Percentiles rank a stretch among this genome's conserved stretches.
These are phyloP conservation scores for Harringtonia aguacate DNA, from an alignment of 2,329 filamentous ascomycete genomes.

Conservation along the genomic window DNA sequence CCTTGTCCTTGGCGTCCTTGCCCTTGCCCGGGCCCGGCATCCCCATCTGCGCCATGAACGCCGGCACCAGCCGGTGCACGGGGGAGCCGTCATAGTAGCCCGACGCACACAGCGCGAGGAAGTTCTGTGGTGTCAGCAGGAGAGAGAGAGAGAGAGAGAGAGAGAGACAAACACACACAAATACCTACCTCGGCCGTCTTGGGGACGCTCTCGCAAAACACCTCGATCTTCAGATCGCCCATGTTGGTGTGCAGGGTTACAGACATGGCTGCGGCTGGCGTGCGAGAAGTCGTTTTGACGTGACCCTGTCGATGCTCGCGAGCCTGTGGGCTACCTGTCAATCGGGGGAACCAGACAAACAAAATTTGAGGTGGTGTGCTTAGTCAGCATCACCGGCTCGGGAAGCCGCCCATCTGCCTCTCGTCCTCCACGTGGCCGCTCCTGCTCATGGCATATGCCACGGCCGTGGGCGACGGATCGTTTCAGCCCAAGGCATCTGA, in stretches of 20 bases:
- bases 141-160: not conserved
- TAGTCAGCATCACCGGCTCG: too few species aligned
- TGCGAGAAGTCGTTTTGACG: too few species aligned
- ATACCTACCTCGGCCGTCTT: slow-evolving; percentile 75
- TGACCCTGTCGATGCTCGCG: too few species aligned
- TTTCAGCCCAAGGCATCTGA: too few species aligned
- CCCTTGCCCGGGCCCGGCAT: slow-evolving; percentile 34
- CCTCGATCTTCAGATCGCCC: slow-evolving; percentile 87
- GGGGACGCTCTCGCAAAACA: slow-evolving; percentile 92
- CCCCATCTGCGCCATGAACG: slow-evolving; percentile 74
- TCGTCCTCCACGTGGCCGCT: too few species aligned
- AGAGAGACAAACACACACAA: not conserved
- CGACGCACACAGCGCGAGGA: slow-evolving; percentile 75
- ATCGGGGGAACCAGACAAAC: too few species aligned
- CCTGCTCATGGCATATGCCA: too few species aligned
- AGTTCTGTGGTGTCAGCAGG: slow-evolving; percentile 47
- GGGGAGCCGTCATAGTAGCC: slow-evolving; percentile 64
- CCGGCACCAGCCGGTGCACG: slow-evolving; percentile 70
- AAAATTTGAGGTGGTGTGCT: too few species aligned
- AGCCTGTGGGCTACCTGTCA: too few species aligned
- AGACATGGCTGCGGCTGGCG: slow-evolving; percentile 48
- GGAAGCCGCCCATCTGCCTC: too few species aligned
- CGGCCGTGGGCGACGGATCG: too few species aligned
- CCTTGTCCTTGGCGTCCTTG: slow-evolving; percentile 32
- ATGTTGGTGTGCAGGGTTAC: slow-evolving; percentile 75